phyloP scores from a whole-genome alignment of 1,139 yeast genomes.

The Fermentozyma sake region DNA sequence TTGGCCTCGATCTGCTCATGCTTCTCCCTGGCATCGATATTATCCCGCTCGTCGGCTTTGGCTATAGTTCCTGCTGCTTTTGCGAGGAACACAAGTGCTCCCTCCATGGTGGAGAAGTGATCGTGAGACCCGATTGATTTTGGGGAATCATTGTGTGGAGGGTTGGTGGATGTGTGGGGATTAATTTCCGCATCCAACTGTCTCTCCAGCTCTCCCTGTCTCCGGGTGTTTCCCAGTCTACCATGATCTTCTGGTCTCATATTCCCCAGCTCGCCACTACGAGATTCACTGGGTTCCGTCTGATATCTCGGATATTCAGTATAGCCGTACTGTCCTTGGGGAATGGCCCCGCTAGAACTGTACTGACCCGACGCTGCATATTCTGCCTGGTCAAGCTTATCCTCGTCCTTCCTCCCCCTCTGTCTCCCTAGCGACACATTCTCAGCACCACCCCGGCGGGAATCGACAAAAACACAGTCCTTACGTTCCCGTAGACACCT shows the following conservation, averaged over 20 bases:
- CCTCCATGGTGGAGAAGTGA: slow-evolving; percentile 49
- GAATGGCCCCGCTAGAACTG: too few species aligned
- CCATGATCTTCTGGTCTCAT: too few species aligned
- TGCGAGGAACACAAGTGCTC: slow-evolving; percentile 67
- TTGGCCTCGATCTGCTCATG: slow-evolving; percentile 41
- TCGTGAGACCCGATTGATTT: slow-evolving; percentile 7
- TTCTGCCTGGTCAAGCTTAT: slow-evolving; percentile 7
- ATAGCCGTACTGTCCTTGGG: too few species aligned
- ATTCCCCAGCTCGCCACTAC: too few species aligned
- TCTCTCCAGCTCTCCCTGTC: slow-evolving; percentile 3
- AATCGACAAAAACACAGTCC: slow-evolving; percentile 74
- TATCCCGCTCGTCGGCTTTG: slow-evolving; percentile 59
- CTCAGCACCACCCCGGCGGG: slow-evolving; percentile 52
- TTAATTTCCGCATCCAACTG: too few species aligned
- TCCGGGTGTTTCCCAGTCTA: slow-evolving; percentile 3
- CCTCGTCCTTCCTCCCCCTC: slow-evolving; percentile 21
- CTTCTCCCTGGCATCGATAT: slow-evolving; percentile 59
- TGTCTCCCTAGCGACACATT: slow-evolving; percentile 40
- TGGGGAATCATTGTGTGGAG: slow-evolving; percentile 2
- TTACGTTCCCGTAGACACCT: slow-evolving; percentile 77
- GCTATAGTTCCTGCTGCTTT: slow-evolving; percentile 75
- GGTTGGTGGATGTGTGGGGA: too few species aligned
- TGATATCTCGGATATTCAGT: too few species aligned
- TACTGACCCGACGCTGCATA: too few species aligned
- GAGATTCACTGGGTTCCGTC: too few species aligned